Base-by-base conservation (phyloP, 83 land plant genomes). In the Larix sibirica region DNA sequence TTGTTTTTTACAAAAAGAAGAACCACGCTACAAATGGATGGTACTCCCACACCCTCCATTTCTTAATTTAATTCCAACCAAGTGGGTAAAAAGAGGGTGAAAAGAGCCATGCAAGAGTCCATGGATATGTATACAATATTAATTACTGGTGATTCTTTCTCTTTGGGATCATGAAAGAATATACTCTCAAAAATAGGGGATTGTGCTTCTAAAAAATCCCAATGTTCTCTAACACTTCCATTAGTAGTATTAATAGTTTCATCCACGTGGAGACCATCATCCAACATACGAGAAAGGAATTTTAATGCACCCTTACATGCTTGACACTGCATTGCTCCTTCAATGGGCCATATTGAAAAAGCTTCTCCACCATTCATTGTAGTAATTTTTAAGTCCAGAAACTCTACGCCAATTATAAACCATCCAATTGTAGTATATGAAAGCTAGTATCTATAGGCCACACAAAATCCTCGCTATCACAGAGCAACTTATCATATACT, bases 121-220 rank as follows among this genome's bases (percentile, higher is more conserved):
- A 74, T 3, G 2, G 92, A 78, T 91, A 94, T 90, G 80, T 94
- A 94, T 8, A 87, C 88, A 44, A 94, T 87, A 60, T 85, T 42
- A 20, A 94, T 89, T 20, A 83, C 86, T 3, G 94, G 91, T 0
- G 96, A 90, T 61, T 87, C 87, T 81, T 90, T 91, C 84, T 94
- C 94, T 73, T 83, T 86, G 64, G 91, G 85, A 79, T 91, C 44
- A 76, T 94, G 94, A 9, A 77, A 64, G 82, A 94, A 94, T 94
- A 94, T 94, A 87, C 91, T 89, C 81, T 86, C 65, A 65, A 92
- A 94, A 38, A 94, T 92, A 8, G 91, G 88, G 17, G 96, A 94
- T 54, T 89, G 86, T 12, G 92, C 87, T 28, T 94, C 79, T 12
- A 94, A 81, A 66, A 94, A 62, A 20, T 91, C 94, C 63, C 86